Percentiles rank a stretch among this genome's conserved stretches.
Conservation (phyloP, 1,139 yeast species). For the Yamadazyma aaseri region DNA sequence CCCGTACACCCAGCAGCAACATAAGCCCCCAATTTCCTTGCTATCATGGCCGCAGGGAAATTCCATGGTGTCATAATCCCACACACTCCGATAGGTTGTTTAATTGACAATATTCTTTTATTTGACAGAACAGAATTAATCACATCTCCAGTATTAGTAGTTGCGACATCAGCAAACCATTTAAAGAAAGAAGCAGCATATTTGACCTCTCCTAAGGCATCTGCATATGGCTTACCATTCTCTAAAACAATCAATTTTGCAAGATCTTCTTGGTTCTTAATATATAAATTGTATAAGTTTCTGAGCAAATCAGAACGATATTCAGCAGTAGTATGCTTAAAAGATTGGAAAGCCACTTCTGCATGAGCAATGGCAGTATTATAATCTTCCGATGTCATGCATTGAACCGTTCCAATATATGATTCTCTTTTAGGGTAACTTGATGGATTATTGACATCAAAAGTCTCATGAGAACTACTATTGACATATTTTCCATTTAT, state of each 20-base stretch:
- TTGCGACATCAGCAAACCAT: slow-evolving; percentile 89
- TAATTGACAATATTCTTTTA: slow-evolving; percentile 62
- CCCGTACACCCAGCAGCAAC: slow-evolving; percentile 92
- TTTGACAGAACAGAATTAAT: slow-evolving; percentile 60
- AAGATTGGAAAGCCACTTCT: slow-evolving; percentile 31
- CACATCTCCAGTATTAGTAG: slow-evolving; percentile 69
- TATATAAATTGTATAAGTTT: slow-evolving; percentile 51
- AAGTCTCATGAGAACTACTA: slow-evolving; percentile 24
- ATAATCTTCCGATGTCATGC: slow-evolving; percentile 36
- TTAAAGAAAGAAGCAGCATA: slow-evolving; percentile 81
- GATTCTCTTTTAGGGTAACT: slow-evolving; percentile 25
- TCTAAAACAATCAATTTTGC: slow-evolving; percentile 74
- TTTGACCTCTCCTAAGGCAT: slow-evolving; percentile 72
- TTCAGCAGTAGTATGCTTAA: slow-evolving; percentile 39
- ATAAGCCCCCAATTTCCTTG: slow-evolving; percentile 89
- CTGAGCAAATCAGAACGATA: slow-evolving; percentile 37
- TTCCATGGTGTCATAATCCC: slow-evolving; percentile 96
- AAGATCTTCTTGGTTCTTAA: slow-evolving; percentile 68
- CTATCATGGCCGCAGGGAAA: slow-evolving; percentile 92
- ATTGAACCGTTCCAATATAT: slow-evolving; percentile 36
- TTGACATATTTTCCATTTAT: slow-evolving; percentile 46
- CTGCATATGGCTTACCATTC: slow-evolving; percentile 79
- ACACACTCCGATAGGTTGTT: slow-evolving; percentile 87
- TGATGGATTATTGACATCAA: slow-evolving; percentile 49
- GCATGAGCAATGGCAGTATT: slow-evolving; percentile 41